Percentiles rank a stretch among this genome's conserved stretches.
Conservation (phyloP, 306 rosid genomes). For the Bauhinia variegata region DNA sequence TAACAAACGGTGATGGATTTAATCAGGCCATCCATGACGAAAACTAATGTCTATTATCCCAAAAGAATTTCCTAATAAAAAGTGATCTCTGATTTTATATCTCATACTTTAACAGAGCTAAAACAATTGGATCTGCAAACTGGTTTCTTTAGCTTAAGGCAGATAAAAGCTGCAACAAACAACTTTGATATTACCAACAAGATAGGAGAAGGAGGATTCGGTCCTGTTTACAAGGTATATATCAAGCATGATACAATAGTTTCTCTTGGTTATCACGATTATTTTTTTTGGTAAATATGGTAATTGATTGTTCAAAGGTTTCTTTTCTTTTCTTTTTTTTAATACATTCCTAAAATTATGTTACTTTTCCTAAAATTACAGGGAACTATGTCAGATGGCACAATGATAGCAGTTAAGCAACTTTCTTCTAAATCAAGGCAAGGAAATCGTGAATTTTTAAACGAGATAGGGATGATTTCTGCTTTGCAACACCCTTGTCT, state of each 20-base stretch:
- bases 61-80: constrained; percentile 18
- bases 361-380: constrained; percentile 10
- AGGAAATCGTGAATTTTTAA: constrained; percentile 55
- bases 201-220: no score
- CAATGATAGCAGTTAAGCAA: constrained; percentile 48
- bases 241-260: background rate
- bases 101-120: no score
- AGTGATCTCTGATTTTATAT: no score
- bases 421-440: constrained; percentile 51
- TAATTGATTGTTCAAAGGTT: background rate
- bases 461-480: constrained; percentile 53
- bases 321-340: no score
- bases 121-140: no score
- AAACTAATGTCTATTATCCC: background rate
- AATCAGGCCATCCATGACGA: no score
- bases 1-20: no score
- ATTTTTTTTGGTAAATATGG: background rate
- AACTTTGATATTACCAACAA: no score
- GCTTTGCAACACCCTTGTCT: constrained; percentile 52
- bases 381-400: constrained; percentile 49
- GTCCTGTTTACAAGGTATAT: no score
- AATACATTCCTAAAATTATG: background rate
- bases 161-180: no score
- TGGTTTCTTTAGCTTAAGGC: no score
- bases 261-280: background rate